phyloP scores from a whole-genome alignment of 495 filamentous ascomycete genomes.

The Lineolata rhizophorae region DNA sequence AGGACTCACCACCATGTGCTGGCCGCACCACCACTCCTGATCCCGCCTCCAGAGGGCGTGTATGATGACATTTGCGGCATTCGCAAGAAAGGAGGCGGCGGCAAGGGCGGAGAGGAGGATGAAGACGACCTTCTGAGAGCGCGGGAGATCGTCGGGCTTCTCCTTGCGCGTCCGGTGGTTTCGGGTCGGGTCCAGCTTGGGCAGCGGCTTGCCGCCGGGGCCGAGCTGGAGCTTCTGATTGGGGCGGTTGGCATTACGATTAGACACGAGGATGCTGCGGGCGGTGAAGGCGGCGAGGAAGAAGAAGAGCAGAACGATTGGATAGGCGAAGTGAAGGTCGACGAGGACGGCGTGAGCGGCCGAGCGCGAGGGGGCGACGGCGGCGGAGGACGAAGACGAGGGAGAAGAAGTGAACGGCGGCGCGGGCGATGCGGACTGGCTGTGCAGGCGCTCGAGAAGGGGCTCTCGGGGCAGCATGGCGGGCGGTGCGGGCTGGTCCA shows the following conservation, averaged over 20 bases:
- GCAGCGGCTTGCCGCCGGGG: conserved; percentile 65
- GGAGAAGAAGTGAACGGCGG: too few species aligned
- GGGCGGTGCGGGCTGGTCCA: too few species aligned
- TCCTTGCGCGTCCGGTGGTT: conserved; percentile 28
- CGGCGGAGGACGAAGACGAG: too few species aligned
- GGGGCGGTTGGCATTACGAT: conserved; percentile 14
- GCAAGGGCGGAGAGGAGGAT: conserved; percentile 46
- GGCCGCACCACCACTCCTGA: conserved; percentile 77
- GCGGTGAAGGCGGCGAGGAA: conserved; percentile 42
- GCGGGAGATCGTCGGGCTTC: conserved; percentile 29
- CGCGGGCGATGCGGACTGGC: too few species aligned
- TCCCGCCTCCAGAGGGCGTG: conserved; percentile 47
- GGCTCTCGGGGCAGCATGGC: too few species aligned
- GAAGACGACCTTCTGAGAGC: conserved; percentile 41
- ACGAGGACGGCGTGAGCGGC: conserved; percentile 3
- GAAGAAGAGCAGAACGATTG: conserved; percentile 42
- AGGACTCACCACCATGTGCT: conserved; percentile 55
- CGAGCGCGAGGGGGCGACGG: too few species aligned
- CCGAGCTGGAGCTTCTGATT: conserved; percentile 25
- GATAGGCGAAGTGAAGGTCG: conserved; percentile 37
- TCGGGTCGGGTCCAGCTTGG: too few species aligned
- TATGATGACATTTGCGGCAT: conserved; percentile 48
- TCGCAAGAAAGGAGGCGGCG: conserved; percentile 50
- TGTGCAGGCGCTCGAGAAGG: too few species aligned
- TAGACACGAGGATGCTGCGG: conserved; percentile 33